phyloP scores from a whole-genome alignment of 2,329 filamentous ascomycete genomes.

The Zalaria sp. region DNA sequence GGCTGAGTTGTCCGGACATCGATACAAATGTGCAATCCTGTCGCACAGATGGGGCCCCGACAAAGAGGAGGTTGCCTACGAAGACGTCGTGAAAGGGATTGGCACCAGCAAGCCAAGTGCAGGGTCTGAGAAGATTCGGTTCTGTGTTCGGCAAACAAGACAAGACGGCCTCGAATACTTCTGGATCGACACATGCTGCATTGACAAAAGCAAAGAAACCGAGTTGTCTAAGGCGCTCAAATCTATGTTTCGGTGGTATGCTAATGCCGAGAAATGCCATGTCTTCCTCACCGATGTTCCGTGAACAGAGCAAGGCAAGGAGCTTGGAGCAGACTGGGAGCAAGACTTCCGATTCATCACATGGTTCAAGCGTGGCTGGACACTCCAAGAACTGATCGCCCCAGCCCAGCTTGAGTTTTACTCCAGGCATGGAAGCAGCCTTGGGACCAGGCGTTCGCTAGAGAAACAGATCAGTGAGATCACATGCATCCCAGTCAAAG shows the following conservation, averaged over 20 bases:
- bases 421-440: too few species aligned
- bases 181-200: constrained; percentile 13
- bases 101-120: not conserved
- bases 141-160: not conserved
- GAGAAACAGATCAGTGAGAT: too few species aligned
- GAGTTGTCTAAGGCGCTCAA: constrained; percentile 10
- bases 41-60: not conserved
- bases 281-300: constrained; percentile 7
- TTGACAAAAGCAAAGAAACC: constrained; percentile 9
- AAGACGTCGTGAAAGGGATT: not conserved
- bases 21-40: too few species aligned
- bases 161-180: constrained; percentile 5
- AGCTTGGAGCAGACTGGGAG: too few species aligned
- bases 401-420: constrained; percentile 2
- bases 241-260: constrained; percentile 12
- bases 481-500: too few species aligned
- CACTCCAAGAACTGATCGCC: constrained; percentile 7
- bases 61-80: not conserved
- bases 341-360: constrained; percentile 2
- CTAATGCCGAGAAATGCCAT: constrained; percentile 6
- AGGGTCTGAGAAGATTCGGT: not conserved
- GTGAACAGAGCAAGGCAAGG: too few species aligned
- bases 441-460: too few species aligned
- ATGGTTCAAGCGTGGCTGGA: constrained; percentile 7
- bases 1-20: too few species aligned